phyloP scores from a whole-genome alignment of 441 rosid species.

The Populus tomentosa region DNA sequence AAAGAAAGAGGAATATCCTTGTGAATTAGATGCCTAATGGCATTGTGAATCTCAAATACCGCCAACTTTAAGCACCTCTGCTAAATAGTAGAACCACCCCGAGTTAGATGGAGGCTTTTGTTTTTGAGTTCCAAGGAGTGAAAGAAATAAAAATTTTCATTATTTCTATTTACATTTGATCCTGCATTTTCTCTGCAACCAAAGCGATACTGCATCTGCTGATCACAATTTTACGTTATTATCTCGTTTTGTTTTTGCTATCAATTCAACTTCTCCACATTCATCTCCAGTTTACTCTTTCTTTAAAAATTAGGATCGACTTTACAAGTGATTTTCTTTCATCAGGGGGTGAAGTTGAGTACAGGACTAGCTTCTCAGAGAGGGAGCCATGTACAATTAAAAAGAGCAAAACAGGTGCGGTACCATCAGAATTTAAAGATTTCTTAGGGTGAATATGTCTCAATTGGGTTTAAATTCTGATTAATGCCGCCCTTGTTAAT shows the following conservation, averaged over 20 bases:
- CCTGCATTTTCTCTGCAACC: neutral
- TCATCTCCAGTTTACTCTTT: neutral
- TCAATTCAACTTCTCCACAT: conserved; percentile 5
- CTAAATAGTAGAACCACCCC: conserved; percentile 8
- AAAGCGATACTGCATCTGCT: conserved; percentile 6
- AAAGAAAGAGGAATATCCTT: conserved; percentile 12
- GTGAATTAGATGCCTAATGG: conserved; percentile 17
- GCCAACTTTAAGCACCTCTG: conserved; percentile 12
- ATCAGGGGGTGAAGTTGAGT: conserved; percentile 68
- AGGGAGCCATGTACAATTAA: conserved; percentile 75
- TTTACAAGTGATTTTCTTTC: conserved; percentile 10
- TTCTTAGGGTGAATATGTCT: neutral
- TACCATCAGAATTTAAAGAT: neutral
- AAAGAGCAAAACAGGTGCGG: conserved; percentile 72
- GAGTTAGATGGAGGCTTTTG: conserved; percentile 3
- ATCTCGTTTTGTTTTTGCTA: neutral
- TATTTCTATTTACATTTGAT: neutral
- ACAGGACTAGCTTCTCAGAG: conserved; percentile 81
- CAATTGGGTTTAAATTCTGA: neutral
- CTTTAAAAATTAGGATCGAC: neutral
- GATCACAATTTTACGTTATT: conserved; percentile 1
- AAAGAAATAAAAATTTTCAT: neutral
- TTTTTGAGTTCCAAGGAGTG: conserved; percentile 12
- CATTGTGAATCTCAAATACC: conserved; percentile 21
- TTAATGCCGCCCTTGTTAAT: neutral